Percentiles rank a stretch among this genome's conserved stretches.
Conservation (phyloP, 768 basidiomycete genomes). For the Arthromyces matolae region DNA sequence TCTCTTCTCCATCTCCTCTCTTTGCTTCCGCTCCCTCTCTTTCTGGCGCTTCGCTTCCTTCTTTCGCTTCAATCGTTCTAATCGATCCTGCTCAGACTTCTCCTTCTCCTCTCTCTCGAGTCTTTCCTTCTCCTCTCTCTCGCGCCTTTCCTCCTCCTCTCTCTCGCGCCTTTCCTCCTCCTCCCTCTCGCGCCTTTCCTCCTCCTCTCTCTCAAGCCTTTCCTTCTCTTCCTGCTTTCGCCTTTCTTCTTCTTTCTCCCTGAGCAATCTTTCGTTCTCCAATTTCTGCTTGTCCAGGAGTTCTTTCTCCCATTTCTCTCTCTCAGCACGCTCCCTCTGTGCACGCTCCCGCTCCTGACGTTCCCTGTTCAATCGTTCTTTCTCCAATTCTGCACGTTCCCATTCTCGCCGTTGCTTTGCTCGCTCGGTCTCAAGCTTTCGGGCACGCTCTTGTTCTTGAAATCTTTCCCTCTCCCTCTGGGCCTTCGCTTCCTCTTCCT, state of each 20-base stretch:
- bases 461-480: no score
- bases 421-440: not conserved
- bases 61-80: no score
- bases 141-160: not conserved
- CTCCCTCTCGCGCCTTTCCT: no score
- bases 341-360: constrained; percentile 3
- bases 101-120: not conserved
- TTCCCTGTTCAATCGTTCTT: constrained; percentile 7
- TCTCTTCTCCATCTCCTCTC: not conserved
- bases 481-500: not conserved
- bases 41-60: not conserved
- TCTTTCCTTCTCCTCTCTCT: not conserved
- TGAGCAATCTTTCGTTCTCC: not conserved
- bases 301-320: not conserved
- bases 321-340: constrained; percentile 2
- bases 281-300: not conserved
- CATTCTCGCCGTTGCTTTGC: not conserved
- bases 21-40: not conserved
- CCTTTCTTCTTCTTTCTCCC: constrained; percentile 1
- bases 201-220: not conserved
- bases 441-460: constrained; percentile 1
- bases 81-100: no score
- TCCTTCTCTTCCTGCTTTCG: not conserved
- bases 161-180: not conserved
- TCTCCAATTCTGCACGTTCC: not conserved